Evolutionary conservation across 345 rosid species (phyloP), one percentile per base, ranked within the genome.

Genomic region (Rubroshorea leprosula): DNA sequence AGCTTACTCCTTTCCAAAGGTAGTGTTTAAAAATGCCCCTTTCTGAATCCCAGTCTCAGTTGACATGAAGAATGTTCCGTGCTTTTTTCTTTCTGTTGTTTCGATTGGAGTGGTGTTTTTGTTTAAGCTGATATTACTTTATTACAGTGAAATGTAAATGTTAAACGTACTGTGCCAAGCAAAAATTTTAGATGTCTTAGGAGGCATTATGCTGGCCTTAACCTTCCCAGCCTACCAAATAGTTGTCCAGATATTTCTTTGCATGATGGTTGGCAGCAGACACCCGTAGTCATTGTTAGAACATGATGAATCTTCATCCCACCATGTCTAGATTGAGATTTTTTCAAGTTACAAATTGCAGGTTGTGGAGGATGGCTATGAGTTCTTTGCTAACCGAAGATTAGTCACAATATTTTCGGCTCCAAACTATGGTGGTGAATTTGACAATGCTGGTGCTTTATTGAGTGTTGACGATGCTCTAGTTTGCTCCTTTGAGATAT

Each of bases 361-460:
- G 99, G 97, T 90, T 54, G 99, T 94, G 72, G 99, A 94, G 74
- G 99, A 94, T 35, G 97, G 99, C 14, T 90, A 94, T 0, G 96
- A 94, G 75, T 94, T 94, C 60, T 94, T 94, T 15, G 97, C 96
- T 0, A 84, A 79, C 63, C 70, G 96, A 70, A 80, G 80, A 66
- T 71, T 94, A 67, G 99, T 94, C 31, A 94, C 96, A 0, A 87
- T 94, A 55, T 94, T 94, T 75, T 94, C 99, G 16, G 99, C 99
- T 51, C 93, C 99, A 49, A 94, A 94, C 83, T 94, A 94, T 60
- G 99, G 97, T 11, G 99, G 99, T 49, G 99, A 94, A 74, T 94
- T 94, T 65, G 96, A 94, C 75, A 90, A 94, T 70, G 99, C 90
- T 0, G 99, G 97, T 58, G 96, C 96, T 13, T 49, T 87, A 23